Evolutionary conservation across 495 filamentous ascomycete genomes (phyloP).

Genomic region (Peziza echinospora): DNA sequence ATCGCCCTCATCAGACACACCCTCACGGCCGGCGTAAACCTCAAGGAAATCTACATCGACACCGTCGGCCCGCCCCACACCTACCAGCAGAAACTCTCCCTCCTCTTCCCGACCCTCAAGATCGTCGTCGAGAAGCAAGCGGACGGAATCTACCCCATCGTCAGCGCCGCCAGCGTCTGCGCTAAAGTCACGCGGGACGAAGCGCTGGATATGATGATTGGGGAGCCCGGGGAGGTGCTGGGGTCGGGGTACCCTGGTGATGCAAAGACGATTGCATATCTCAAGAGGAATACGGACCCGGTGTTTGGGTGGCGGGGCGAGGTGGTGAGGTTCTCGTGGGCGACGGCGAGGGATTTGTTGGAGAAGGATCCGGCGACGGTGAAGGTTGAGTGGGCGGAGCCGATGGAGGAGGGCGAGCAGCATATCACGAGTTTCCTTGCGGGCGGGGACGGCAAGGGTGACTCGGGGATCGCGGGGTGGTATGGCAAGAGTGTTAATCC

Average conservation of each 20-base stretch:
- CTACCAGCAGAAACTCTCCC: slow-evolving; percentile 69
- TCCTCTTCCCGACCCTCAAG: slow-evolving; percentile 53
- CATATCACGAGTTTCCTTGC: slow-evolving; percentile 56
- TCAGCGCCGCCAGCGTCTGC: slow-evolving; percentile 79
- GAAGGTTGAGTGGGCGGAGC: slow-evolving; percentile 72
- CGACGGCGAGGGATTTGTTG: slow-evolving; percentile 78
- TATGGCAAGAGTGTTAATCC: slow-evolving; percentile 15
- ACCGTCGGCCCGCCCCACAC: slow-evolving; percentile 64
- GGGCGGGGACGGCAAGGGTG: slow-evolving; percentile 6
- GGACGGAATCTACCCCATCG: slow-evolving; percentile 78
- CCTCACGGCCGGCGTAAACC: slow-evolving; percentile 49
- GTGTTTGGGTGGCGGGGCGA: slow-evolving; percentile 77
- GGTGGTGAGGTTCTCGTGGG: slow-evolving; percentile 87
- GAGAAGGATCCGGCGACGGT: slow-evolving; percentile 33
- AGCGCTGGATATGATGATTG: slow-evolving; percentile 54
- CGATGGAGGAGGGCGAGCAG: slow-evolving; percentile 40
- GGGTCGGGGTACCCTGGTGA: slow-evolving; percentile 90
- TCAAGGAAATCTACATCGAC: slow-evolving; percentile 83
- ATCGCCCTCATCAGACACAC: slow-evolving; percentile 62
- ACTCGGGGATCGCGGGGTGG: slow-evolving; percentile 6
- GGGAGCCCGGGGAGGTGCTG: slow-evolving; percentile 30
- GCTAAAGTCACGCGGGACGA: slow-evolving; percentile 91
- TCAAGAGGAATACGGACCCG: slow-evolving; percentile 69
- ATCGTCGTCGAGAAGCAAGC: slow-evolving; percentile 94
- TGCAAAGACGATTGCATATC: slow-evolving; percentile 55